Evolutionary conservation across 192 early-diverging fungal species (phyloP), one percentile per base, ranked within the genome.

Genomic region (Chytriomyces hyalinus): DNA sequence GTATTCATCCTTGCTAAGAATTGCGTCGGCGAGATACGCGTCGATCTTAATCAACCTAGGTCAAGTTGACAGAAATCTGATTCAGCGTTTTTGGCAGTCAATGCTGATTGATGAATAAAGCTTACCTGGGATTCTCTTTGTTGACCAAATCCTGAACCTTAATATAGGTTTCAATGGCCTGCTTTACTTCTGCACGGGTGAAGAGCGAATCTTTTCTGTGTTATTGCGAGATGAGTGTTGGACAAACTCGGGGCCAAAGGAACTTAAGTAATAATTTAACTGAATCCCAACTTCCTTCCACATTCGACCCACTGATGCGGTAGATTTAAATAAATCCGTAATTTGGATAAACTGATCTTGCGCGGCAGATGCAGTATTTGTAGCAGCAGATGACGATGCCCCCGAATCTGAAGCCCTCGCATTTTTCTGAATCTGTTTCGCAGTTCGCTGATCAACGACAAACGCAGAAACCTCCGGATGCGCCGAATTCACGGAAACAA

Each of bases 1-100:
- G 49, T 89, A 88, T 77, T 94, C 93, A 62, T 86, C 86, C 76
- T 92, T 93, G n/a, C 77, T 78, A 45, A 93, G 68, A 11, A 93
- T 73, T 15, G 90, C 87, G 69, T 93, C 91, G 70, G 88, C 89
- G 49, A 94, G 65, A 13, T 84, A 70, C 48, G 89, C 76, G 67
- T 94, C 92, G 50, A 94, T 86, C 73, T 88, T 90, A 22, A 93
- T 81, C 65, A 85, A 80, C 20, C 91, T 87, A 46, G 1, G 20
- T 36, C 36, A 36, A 43, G 36, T 65, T 43, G 24, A 6, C 15
- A 20, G 63, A 65, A 26, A 50, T 75, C 73, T 86, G 50, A 87
- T 87, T 49, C 78, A 79, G 24, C 82, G 73, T 10, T 13, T 36
- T 36, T 36, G 36, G 36, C 36, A 36, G 36, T 36, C 36, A 36